Evolutionary conservation across 352 stramenopile species (phyloP).

Genomic region (Pythium plurisporium): DNA sequence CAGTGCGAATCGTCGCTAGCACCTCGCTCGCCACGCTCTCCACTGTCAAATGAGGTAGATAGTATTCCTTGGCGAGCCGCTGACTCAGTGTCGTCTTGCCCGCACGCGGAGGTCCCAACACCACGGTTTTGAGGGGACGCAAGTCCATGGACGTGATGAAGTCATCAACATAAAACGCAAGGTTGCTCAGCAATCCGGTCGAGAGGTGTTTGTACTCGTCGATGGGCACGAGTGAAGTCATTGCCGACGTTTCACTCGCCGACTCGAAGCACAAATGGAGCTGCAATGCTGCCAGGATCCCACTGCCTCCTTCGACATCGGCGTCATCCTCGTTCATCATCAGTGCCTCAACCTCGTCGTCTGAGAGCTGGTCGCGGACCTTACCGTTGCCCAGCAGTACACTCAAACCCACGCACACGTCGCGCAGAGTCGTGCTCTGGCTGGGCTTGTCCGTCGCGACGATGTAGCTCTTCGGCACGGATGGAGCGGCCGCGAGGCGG

Average conservation of each 20-base stretch:
- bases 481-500: conserved; percentile 30
- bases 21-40: conserved; percentile 44
- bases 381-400: conserved; percentile 47
- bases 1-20: conserved; percentile 11
- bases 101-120: conserved; percentile 59
- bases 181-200: conserved; percentile 52
- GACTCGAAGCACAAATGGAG: conserved; percentile 69
- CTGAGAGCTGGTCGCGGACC: conserved; percentile 33
- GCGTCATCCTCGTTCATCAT: conserved; percentile 55
- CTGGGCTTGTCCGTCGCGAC: conserved; percentile 60
- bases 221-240: conserved; percentile 46
- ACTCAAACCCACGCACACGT: conserved; percentile 60
- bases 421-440: conserved; percentile 45
- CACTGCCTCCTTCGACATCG: conserved; percentile 12
- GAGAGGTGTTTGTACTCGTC: conserved; percentile 72
- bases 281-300: conserved; percentile 51
- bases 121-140: conserved; percentile 57
- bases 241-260: conserved; percentile 30
- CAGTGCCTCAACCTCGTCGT: conserved; percentile 52
- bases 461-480: conserved; percentile 53
- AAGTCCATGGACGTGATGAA: conserved; percentile 77
- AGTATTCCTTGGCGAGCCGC: conserved; percentile 65
- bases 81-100: conserved; percentile 61
- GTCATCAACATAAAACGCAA: conserved; percentile 64
- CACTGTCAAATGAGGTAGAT: conserved; percentile 56